A percentile compares a stretch with the other conserved stretches of the same genome.
Evolutionary conservation across 2,329 filamentous ascomycete genomes (phyloP).

Genomic region (Tolypocladium tundrense): DNA sequence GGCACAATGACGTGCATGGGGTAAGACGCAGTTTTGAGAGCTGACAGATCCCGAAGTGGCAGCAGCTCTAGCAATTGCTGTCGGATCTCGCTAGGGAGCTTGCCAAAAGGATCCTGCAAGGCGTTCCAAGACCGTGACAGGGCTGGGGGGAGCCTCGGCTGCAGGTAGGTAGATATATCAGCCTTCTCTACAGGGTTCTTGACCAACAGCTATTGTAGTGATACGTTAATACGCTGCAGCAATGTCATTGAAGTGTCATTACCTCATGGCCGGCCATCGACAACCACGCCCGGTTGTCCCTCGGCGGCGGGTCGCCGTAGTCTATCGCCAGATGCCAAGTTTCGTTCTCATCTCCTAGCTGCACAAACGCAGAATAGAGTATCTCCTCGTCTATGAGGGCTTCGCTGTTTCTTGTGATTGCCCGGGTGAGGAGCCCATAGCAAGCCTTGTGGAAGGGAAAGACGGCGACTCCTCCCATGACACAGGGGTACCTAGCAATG

Average conservation of each 20-base stretch:
- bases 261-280: not conserved
- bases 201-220: not conserved
- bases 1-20: not conserved
- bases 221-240: not conserved
- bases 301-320: not conserved
- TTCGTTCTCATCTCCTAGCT: not conserved
- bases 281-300: not conserved
- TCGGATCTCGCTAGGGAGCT: not conserved
- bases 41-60: not conserved
- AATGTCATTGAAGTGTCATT: not conserved
- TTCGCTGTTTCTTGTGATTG: not conserved
- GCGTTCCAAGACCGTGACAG: not conserved
- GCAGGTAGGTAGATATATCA: not conserved
- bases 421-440: not conserved
- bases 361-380: not conserved
- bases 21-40: not conserved
- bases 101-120: not conserved
- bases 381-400: not conserved
- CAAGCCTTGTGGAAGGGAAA: not conserved
- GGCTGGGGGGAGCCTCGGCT: not conserved
- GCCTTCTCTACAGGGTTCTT: not conserved
- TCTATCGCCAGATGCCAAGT: not conserved
- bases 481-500: not conserved
- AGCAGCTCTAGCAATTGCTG: not conserved
- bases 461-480: not conserved